Evolutionary conservation across 345 rosid genomes (phyloP).

Genomic region (Citrus inodora): DNA sequence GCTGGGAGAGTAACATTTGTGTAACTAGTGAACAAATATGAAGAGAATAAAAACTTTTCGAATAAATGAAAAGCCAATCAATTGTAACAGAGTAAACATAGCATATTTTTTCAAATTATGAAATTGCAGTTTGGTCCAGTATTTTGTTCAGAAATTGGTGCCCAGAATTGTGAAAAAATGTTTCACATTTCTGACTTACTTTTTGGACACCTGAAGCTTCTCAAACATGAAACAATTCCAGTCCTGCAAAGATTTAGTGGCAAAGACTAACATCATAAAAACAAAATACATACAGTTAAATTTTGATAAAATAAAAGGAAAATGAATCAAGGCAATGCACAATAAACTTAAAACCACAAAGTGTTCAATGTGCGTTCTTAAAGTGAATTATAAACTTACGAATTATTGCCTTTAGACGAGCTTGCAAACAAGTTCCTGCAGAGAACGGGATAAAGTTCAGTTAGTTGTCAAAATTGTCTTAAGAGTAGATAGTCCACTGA

Average conservation of each 20-base stretch:
- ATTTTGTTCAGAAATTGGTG: neutral
- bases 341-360: neutral
- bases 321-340: neutral
- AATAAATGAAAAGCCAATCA: neutral
- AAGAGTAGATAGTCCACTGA: neutral
- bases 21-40: neutral
- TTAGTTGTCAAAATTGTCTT: neutral
- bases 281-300: neutral
- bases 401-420: constrained; percentile 18
- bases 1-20: constrained; percentile 17
- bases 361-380: neutral
- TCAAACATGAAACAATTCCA: constrained; percentile 19
- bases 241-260: constrained; percentile 1
- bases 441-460: neutral
- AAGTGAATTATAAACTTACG: constrained; percentile 16
- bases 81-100: neutral
- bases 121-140: neutral
- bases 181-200: constrained; percentile 20
- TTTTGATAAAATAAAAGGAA: neutral
- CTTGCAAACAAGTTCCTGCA: constrained; percentile 42
- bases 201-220: constrained; percentile 13
- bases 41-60: neutral
- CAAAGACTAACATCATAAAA: neutral
- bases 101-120: neutral
- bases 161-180: neutral